phyloP scores from a whole-genome alignment of 2,329 filamentous ascomycete genomes.

The Colletotrichum gigasporum region DNA sequence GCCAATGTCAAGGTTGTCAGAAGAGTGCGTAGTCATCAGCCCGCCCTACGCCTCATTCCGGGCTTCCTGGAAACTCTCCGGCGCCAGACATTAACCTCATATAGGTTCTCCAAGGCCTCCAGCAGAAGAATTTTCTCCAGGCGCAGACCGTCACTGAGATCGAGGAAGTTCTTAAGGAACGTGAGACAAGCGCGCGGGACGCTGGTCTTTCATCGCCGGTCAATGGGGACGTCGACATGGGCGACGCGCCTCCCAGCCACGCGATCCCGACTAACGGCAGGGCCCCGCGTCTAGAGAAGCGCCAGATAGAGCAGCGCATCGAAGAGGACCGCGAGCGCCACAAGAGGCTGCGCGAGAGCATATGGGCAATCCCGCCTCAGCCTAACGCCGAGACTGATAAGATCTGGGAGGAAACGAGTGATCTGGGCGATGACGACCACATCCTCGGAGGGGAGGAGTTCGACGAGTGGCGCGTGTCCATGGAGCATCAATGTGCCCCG shows the following conservation, averaged over 20 bases:
- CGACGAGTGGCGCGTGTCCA: slow-evolving; percentile 52
- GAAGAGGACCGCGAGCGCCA: slow-evolving; percentile 97
- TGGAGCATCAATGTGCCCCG: slow-evolving; percentile 27
- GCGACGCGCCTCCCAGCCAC: slow-evolving; percentile 52
- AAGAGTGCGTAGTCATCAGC: slow-evolving; percentile 64
- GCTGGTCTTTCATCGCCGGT: slow-evolving; percentile 60
- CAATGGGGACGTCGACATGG: slow-evolving; percentile 50
- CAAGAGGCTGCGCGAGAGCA: slow-evolving; percentile 89
- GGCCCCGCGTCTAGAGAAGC: slow-evolving; percentile 72
- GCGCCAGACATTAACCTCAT: slow-evolving; percentile 6
- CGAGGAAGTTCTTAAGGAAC: slow-evolving; percentile 82
- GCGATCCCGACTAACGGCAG: slow-evolving; percentile 47
- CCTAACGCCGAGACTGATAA: slow-evolving; percentile 77
- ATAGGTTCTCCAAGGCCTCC: slow-evolving; percentile 75
- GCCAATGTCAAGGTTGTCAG: slow-evolving; percentile 94
- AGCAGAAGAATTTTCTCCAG: slow-evolving; percentile 77
- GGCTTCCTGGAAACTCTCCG: no score
- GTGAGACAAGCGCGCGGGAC: slow-evolving; percentile 73
- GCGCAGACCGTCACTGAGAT: slow-evolving; percentile 80
- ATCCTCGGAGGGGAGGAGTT: slow-evolving; percentile 79
- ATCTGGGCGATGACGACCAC: slow-evolving; percentile 88
- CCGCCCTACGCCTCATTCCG: neutral
- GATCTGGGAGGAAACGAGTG: slow-evolving; percentile 88
- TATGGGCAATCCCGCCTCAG: slow-evolving; percentile 84
- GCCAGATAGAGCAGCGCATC: slow-evolving; percentile 93